A percentile compares a stretch with the other conserved stretches of the same genome.
Conservation (phyloP, 169 alveolate species). For the Plasmodium knowlesi region DNA sequence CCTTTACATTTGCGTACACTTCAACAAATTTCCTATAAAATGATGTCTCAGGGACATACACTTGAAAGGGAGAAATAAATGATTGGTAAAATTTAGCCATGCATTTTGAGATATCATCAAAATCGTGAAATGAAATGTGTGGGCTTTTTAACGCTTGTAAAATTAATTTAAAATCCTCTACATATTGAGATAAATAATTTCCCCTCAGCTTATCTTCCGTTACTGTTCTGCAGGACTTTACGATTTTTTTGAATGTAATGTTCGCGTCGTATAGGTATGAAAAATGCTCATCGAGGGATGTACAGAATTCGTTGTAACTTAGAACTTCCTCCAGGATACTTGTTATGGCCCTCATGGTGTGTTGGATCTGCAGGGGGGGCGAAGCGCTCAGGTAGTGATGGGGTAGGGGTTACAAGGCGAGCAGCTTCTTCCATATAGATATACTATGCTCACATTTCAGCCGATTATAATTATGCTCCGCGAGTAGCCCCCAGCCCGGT, state of each 20-base stretch:
- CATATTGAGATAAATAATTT: constrained; percentile 14
- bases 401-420: not conserved
- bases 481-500: not conserved
- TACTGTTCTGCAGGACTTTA: not conserved
- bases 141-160: not conserved
- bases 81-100: constrained; percentile 27
- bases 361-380: constrained; percentile 7
- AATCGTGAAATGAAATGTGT: not conserved
- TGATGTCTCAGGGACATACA: constrained; percentile 14
- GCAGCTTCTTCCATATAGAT: not conserved
- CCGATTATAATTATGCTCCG: not conserved
- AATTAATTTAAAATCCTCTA: not conserved
- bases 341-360: constrained; percentile 1
- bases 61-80: constrained; percentile 11
- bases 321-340: constrained; percentile 28
- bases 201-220: not conserved
- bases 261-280: constrained; percentile 27
- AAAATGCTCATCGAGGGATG: constrained; percentile 15
- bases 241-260: not conserved
- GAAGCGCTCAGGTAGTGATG: not conserved
- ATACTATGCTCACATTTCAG: not conserved
- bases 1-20: not conserved
- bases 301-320: constrained; percentile 27
- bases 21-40: not conserved
- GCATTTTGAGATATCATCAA: constrained; percentile 10